A percentile compares a stretch with the other conserved stretches of the same genome.
Conservation (phyloP, 2,329 filamentous ascomycete genomes). For the Penicillium sp. region DNA sequence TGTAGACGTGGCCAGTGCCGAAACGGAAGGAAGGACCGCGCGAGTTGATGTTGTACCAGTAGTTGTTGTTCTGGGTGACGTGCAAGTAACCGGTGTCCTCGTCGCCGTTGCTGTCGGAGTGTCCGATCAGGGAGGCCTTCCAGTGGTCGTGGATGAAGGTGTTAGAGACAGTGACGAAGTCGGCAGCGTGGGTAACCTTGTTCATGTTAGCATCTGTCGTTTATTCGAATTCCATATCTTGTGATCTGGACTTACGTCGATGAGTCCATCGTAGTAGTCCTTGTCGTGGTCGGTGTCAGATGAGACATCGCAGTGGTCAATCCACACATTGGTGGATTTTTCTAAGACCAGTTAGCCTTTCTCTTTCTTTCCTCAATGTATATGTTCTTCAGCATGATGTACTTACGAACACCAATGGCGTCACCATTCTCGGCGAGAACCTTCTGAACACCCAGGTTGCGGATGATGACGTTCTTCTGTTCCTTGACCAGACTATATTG, state of each 20-base stretch:
- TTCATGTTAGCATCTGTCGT: not conserved
- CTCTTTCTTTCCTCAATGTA: conserved; percentile 22
- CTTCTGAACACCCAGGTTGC: conserved; percentile 60
- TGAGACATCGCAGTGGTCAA: conserved; percentile 66
- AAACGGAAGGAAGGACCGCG: conserved; percentile 64
- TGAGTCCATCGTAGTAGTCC: conserved; percentile 68
- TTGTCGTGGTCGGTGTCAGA: conserved; percentile 61
- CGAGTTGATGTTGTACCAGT: conserved; percentile 63
- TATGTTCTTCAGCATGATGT: not conserved
- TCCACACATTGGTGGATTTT: conserved; percentile 55
- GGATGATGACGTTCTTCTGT: conserved; percentile 59
- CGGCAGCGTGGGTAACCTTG: conserved; percentile 57
- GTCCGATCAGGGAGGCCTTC: conserved; percentile 60
- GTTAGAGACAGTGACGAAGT: conserved; percentile 57
- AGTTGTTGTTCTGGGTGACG: conserved; percentile 66
- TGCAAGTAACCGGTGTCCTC: conserved; percentile 62
- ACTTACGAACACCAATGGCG: conserved; percentile 56
- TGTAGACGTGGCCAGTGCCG: conserved; percentile 63
- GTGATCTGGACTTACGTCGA: conserved; percentile 45
- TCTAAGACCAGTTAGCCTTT: conserved; percentile 15
- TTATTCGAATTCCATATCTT: not conserved
- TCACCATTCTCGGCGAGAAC: conserved; percentile 58
- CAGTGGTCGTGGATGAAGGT: conserved; percentile 58
- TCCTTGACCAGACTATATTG: conserved; percentile 53
- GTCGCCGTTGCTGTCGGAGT: conserved; percentile 57